Evolutionary conservation across 176 grass and related monocot species (phyloP), one percentile per base, ranked within the genome.

Genomic region (Thinopyrum elongatum): DNA sequence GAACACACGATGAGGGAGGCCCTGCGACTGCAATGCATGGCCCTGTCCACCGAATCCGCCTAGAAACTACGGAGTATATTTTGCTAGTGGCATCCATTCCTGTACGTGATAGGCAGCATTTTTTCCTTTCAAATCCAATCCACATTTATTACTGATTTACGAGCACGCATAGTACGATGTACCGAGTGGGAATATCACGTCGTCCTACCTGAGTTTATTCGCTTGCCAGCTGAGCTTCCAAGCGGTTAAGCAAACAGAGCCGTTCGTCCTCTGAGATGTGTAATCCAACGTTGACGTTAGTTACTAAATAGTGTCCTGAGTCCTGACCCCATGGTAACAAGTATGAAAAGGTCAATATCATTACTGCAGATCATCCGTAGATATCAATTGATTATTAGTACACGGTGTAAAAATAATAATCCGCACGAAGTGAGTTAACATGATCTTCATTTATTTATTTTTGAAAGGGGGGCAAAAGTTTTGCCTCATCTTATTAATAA

Each of bases 191-290:
- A 71, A 71, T 71, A 71, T 71, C 68, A 71, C 21, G 68, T 71
- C 38, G 70, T 74, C 38, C 70, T 74, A 74, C n/a, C 39, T 27
- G 70, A 46, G 70, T 74, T 46, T 74, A 74, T 73, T 73, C n/a
- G 38, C 8, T 23, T 73, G 70, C 70, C n/a, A 73, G n/a, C 70
- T 51, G 47, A 51, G 47, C 47, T 51, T 44, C 70, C 22, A 25
- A 72, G 22, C 38, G 38, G 38, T 73, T 26, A 26, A 73, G 23
- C 70, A 73, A 51, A 2, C 36, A 23, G 10, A 71, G 10, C 69
- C 22, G 69, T 71, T 71, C 69, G 22, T 23, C 35, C 69, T 71
- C 8, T 17, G 17, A 34, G 10, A 9, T 68, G 10, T 8, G 33
- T 36, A 22, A 36, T 21, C 4, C 33, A 38, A 51, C 47, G 15